A percentile compares a stretch with the other conserved stretches of the same genome.
Conservation (phyloP, 805 yeast species). For the Naumovozyma dairenensis region DNA sequence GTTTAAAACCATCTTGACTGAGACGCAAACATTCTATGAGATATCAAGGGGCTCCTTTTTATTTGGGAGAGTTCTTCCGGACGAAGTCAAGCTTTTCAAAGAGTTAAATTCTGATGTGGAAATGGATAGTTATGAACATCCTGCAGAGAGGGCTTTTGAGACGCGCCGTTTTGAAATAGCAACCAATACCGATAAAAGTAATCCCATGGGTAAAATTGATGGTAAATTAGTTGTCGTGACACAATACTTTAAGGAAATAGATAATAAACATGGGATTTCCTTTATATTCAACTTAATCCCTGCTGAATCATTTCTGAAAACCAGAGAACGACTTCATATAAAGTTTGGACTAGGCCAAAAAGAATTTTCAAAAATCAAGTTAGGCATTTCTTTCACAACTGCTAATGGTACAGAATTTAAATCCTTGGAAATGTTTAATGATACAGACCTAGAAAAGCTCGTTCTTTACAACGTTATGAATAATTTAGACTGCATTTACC, state of each 20-base stretch:
- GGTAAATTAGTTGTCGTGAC: slow-evolving; percentile 51
- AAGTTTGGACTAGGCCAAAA: slow-evolving; percentile 68
- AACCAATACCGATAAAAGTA: slow-evolving; percentile 1
- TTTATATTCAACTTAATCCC: slow-evolving; percentile 66
- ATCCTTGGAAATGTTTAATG: slow-evolving; percentile 37
- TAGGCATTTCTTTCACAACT: slow-evolving; percentile 31
- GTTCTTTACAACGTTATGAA: slow-evolving; percentile 47
- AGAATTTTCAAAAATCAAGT: slow-evolving; percentile 66
- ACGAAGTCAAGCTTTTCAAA: slow-evolving; percentile 24
- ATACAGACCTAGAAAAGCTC: slow-evolving; percentile 35
- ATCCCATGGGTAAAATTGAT: slow-evolving; percentile 4
- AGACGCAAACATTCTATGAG: slow-evolving; percentile 31
- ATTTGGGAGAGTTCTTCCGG: slow-evolving; percentile 41
- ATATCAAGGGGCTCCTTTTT: slow-evolving; percentile 32
- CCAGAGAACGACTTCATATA: slow-evolving; percentile 57
- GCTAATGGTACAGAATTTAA: slow-evolving; percentile 30
- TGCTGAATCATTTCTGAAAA: slow-evolving; percentile 52
- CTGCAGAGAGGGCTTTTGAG: slow-evolving; percentile 3
- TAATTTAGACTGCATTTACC: slow-evolving; percentile 49
- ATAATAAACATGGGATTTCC: slow-evolving; percentile 70
- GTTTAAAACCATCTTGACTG: slow-evolving; percentile 30
- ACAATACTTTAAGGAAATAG: slow-evolving; percentile 67
- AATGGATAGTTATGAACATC: slow-evolving; percentile 6
- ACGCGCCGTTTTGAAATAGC: too few relatives aligned
- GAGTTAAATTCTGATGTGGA: slow-evolving; percentile 17